These are phyloP conservation scores for Barbarea vulgaris DNA, from an alignment of 345 rosid genomes.

Conservation along the genomic window DNA sequence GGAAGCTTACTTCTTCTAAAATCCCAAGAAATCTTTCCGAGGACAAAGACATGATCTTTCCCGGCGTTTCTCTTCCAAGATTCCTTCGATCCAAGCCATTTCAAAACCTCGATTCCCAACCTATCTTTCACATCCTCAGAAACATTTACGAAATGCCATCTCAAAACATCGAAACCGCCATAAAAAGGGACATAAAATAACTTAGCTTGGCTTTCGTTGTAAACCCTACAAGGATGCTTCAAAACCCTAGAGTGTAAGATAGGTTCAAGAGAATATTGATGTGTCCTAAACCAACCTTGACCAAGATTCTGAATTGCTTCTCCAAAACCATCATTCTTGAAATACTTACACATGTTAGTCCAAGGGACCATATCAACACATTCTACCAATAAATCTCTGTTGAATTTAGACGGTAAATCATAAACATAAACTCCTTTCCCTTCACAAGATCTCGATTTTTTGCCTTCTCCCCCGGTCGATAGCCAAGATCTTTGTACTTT, in stretches of 20 bases:
- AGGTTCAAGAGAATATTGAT: constrained; percentile 68
- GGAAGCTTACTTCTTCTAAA: constrained; percentile 55
- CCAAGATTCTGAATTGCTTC: constrained; percentile 59
- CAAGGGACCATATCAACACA: constrained; percentile 70
- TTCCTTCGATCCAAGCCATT: constrained; percentile 57
- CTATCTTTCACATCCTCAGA: constrained; percentile 60
- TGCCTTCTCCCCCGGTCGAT: background rate
- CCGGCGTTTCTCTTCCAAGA: constrained; percentile 61
- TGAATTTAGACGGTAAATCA: no score
- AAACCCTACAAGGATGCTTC: constrained; percentile 77
- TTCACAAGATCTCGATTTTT: constrained; percentile 42
- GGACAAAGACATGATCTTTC: constrained; percentile 68
- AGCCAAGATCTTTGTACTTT: constrained; percentile 59
- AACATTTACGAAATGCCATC: constrained; percentile 80
- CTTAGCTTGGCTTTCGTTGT: constrained; percentile 56
- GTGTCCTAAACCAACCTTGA: constrained; percentile 60
- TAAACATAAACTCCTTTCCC: constrained; percentile 64
- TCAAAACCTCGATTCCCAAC: constrained; percentile 51
- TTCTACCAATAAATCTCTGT: constrained; percentile 60
- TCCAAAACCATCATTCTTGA: constrained; percentile 60
- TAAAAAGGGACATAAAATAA: constrained; percentile 73
- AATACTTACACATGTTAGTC: constrained; percentile 54
- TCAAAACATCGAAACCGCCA: constrained; percentile 67
- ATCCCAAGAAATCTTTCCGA: constrained; percentile 82
- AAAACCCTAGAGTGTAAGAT: constrained; percentile 66